phyloP scores from a whole-genome alignment of 768 basidiomycete species.

The Tremella mesenterica region DNA sequence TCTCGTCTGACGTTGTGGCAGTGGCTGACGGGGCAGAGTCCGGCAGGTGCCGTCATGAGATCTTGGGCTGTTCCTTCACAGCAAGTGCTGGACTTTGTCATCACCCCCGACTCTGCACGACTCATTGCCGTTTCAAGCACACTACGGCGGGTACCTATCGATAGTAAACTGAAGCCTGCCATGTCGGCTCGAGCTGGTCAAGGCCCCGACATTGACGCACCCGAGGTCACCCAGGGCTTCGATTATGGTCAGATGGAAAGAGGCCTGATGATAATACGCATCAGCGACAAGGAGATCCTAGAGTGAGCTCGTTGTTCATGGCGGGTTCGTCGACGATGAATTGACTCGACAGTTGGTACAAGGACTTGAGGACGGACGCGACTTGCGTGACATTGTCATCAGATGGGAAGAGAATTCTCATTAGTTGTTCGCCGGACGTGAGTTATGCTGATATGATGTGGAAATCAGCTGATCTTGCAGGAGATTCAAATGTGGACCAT shows the following conservation, averaged over 20 bases:
- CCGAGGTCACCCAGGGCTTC: constrained; percentile 20
- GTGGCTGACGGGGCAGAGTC: constrained; percentile 51
- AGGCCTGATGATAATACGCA: constrained; percentile 19
- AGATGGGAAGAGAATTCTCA: constrained; percentile 75
- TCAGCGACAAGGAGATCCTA: constrained; percentile 23
- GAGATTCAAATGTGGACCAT: constrained; percentile 86
- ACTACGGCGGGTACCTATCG: constrained; percentile 19
- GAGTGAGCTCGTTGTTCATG: constrained; percentile 21
- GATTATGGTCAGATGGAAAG: constrained; percentile 34
- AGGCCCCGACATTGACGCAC: neutral
- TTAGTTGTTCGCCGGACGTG: constrained; percentile 81
- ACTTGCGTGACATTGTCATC: constrained; percentile 79
- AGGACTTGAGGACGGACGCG: constrained; percentile 53
- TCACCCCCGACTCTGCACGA: constrained; percentile 74
- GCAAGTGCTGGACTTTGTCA: constrained; percentile 74
- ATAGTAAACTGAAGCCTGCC: constrained; percentile 25
- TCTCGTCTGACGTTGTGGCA: neutral
- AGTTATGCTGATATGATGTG: constrained; percentile 37
- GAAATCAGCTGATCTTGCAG: constrained; percentile 47
- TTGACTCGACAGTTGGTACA: constrained; percentile 9
- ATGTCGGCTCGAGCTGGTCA: constrained; percentile 27
- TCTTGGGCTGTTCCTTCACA: constrained; percentile 63
- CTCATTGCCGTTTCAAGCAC: constrained; percentile 68
- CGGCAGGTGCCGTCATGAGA: constrained; percentile 62
- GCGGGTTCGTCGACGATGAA: neutral